phyloP scores from a whole-genome alignment of 2,329 filamentous ascomycete species.

The Coniella vitis region DNA sequence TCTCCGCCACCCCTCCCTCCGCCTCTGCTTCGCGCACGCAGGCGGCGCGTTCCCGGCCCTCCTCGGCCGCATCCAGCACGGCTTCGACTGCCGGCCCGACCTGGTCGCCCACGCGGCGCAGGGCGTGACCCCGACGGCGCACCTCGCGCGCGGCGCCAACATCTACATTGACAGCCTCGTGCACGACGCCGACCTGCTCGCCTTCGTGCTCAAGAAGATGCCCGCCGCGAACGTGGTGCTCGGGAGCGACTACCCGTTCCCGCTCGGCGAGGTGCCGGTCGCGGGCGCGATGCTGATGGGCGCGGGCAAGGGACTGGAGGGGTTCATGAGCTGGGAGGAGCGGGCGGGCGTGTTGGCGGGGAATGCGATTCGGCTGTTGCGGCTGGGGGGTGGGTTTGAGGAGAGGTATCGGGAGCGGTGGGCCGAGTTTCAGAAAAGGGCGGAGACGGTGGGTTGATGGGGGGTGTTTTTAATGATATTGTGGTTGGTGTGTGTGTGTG shows the following conservation, averaged over 20 bases:
- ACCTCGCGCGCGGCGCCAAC: slow-evolving; percentile 22
- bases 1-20: slow-evolving; percentile 24
- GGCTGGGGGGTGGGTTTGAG: slow-evolving; percentile 22
- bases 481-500: too few relatives aligned
- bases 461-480: too few relatives aligned
- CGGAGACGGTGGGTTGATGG: background rate
- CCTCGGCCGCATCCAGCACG: slow-evolving; percentile 29
- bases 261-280: slow-evolving; percentile 27
- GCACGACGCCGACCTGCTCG: slow-evolving; percentile 28
- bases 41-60: slow-evolving; percentile 29
- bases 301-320: slow-evolving; percentile 19
- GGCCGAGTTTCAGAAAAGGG: slow-evolving; percentile 17
- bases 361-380: slow-evolving; percentile 27
- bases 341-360: slow-evolving; percentile 25
- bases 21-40: slow-evolving; percentile 29
- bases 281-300: slow-evolving; percentile 27
- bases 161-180: slow-evolving; percentile 30
- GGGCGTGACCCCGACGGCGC: slow-evolving; percentile 25
- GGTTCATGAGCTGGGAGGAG: slow-evolving; percentile 26
- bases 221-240: slow-evolving; percentile 25
- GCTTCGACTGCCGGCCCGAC: slow-evolving; percentile 29
- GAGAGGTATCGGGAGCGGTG: slow-evolving; percentile 20
- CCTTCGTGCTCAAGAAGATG: slow-evolving; percentile 27
- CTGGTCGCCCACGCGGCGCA: slow-evolving; percentile 25
- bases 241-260: slow-evolving; percentile 31